A percentile compares a stretch with the other conserved stretches of the same genome.
Conservation (phyloP, 176 grass and related monocot species). For the Musa schizocarpa region DNA sequence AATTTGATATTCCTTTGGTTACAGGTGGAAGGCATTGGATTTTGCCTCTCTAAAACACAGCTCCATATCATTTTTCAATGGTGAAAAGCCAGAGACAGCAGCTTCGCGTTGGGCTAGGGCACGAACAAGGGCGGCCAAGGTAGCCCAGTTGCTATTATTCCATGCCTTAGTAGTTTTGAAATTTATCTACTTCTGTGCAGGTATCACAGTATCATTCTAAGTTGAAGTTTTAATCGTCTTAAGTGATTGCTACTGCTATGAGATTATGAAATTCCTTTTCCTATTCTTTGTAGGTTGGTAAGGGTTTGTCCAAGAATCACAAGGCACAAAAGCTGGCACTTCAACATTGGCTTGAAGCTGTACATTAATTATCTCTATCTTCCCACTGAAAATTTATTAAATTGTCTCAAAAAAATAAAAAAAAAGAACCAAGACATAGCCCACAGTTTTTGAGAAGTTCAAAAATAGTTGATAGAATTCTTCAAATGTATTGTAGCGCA, state of each 20-base stretch:
- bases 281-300: slow-evolving; percentile 51
- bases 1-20: slow-evolving; percentile 3
- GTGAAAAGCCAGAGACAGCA: slow-evolving; percentile 67
- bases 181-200: no score
- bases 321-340: slow-evolving; percentile 86
- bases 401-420: not conserved
- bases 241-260: not conserved
- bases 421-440: not conserved
- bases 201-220: not conserved
- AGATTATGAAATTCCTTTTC: not conserved
- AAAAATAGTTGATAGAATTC: no score
- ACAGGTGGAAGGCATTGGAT: slow-evolving; percentile 86
- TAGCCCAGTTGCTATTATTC: slow-evolving; percentile 23
- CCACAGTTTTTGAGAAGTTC: not conserved
- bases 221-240: not conserved
- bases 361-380: slow-evolving; percentile 31
- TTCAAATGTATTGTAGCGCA: no score
- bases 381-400: not conserved
- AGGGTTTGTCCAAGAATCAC: slow-evolving; percentile 80
- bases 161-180: no score
- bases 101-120: slow-evolving; percentile 88
- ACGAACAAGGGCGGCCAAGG: slow-evolving; percentile 77
- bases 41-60: slow-evolving; percentile 41
- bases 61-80: slow-evolving; percentile 54
- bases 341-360: slow-evolving; percentile 99